Conservation (phyloP, 305 asterid species). For the Andrographis paniculata region DNA sequence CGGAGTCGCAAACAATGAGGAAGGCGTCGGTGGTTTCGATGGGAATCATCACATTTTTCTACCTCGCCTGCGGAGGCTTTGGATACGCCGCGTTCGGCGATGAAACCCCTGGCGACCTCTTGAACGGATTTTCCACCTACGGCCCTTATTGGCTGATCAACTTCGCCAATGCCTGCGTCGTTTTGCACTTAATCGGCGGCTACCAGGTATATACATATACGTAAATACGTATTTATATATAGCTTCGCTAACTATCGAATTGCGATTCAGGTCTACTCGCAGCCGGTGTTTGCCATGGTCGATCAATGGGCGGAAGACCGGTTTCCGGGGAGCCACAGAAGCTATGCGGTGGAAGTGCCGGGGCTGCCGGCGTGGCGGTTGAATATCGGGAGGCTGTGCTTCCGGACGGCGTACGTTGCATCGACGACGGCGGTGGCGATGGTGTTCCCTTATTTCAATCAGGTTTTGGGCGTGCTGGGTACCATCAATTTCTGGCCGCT, state of each 20-base stretch:
- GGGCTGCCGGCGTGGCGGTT: constrained; percentile 30
- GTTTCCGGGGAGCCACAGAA: constrained; percentile 29
- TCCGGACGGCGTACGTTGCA: constrained; percentile 47
- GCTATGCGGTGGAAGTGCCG: constrained; percentile 33
- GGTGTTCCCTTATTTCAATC: constrained; percentile 66
- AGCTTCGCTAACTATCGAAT: too few relatives aligned
- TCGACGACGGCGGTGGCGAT: constrained; percentile 54
- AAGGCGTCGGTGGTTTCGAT: constrained; percentile 48
- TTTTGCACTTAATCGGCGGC: constrained; percentile 66
- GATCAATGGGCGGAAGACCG: constrained; percentile 39
- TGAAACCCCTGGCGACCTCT: constrained; percentile 60
- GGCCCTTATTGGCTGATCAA: constrained; percentile 67
- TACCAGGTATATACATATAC: constrained; percentile 39
- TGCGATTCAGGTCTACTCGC: constrained; percentile 55
- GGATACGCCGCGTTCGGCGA: constrained; percentile 82
- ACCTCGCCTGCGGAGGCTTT: constrained; percentile 53
- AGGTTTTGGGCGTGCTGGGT: constrained; percentile 62
- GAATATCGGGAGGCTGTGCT: constrained; percentile 47
- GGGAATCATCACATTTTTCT: constrained; percentile 53
- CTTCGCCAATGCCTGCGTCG: constrained; percentile 59
- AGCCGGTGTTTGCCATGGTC: constrained; percentile 49
- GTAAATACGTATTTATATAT: too few relatives aligned
- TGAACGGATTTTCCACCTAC: constrained; percentile 51
- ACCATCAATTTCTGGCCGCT: constrained; percentile 63
- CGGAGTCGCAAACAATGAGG: constrained; percentile 56